Evolutionary conservation across 495 filamentous ascomycete genomes (phyloP).

Genomic region (Pseudoneurospora amorphoporcata): DNA sequence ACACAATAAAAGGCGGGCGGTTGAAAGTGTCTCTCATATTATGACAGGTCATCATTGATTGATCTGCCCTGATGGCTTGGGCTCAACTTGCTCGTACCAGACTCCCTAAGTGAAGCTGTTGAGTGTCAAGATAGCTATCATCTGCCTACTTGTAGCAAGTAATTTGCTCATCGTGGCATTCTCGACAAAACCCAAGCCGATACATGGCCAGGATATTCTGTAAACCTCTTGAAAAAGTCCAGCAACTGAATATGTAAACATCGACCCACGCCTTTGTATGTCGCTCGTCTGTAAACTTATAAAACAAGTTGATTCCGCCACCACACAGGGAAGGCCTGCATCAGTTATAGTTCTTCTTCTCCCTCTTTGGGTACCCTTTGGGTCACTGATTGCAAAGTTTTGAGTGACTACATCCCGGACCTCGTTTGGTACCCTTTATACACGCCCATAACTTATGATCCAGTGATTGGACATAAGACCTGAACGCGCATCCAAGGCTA

Average conservation of each 20-base stretch:
- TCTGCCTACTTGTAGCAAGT: too few species aligned
- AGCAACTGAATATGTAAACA: not conserved
- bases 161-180: not conserved
- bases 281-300: not conserved
- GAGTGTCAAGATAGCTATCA: not conserved
- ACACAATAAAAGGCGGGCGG: not conserved
- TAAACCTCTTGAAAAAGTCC: not conserved
- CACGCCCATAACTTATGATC: too few species aligned
- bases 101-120: not conserved
- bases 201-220: not conserved
- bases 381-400: not conserved
- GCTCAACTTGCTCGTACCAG: not conserved
- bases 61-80: not conserved
- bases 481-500: not conserved
- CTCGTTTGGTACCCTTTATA: too few species aligned
- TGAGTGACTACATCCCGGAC: not conserved
- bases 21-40: not conserved
- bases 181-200: not conserved
- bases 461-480: too few species aligned
- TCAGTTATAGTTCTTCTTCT: not conserved
- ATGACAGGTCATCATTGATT: not conserved
- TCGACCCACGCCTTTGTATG: not conserved
- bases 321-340: not conserved
- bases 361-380: not conserved
- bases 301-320: not conserved